phyloP scores from a whole-genome alignment of 1,139 yeast genomes.

The Zygosaccharomyces sapae region DNA sequence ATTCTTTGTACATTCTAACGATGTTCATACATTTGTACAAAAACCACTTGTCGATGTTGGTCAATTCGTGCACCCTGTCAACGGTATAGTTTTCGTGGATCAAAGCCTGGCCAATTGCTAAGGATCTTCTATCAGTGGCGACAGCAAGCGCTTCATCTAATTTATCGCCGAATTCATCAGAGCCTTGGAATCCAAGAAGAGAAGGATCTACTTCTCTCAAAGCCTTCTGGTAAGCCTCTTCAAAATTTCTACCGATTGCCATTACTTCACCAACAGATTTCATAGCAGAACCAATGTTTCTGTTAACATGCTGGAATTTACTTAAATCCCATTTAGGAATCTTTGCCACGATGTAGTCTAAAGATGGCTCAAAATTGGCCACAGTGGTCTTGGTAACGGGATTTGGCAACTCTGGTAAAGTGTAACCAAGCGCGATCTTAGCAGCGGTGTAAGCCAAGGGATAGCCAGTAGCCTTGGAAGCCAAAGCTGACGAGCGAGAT shows the following conservation, averaged over 20 bases:
- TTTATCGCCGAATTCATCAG: conserved; percentile 54
- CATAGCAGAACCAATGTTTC: conserved; percentile 94
- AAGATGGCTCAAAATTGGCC: conserved; percentile 94
- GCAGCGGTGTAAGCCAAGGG: conserved; percentile 99
- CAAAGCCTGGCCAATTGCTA: conserved; percentile 96
- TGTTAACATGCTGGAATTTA: conserved; percentile 90
- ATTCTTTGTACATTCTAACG: conserved; percentile 78
- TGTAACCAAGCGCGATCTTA: conserved; percentile 89
- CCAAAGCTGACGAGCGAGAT: conserved; percentile 95
- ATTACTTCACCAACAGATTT: conserved; percentile 98
- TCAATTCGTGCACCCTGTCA: conserved; percentile 82
- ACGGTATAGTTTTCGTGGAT: conserved; percentile 86
- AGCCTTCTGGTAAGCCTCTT: conserved; percentile 97
- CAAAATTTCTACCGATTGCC: conserved; percentile 98
- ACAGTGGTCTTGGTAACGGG: conserved; percentile 95
- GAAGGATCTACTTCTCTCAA: conserved; percentile 95
- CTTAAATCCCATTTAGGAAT: conserved; percentile 98
- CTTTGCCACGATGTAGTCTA: conserved; percentile 94
- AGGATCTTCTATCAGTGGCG: conserved; percentile 97
- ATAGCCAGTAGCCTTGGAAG: conserved; percentile 97
- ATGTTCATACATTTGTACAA: conserved; percentile 85
- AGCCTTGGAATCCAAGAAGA: conserved; percentile 88
- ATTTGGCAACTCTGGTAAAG: conserved; percentile 91
- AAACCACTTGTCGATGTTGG: conserved; percentile 96
- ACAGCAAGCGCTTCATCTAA: conserved; percentile 75